These are phyloP conservation scores for Abelmoschus esculentus DNA, from an alignment of 345 rosid genomes.

Conservation along the genomic window DNA sequence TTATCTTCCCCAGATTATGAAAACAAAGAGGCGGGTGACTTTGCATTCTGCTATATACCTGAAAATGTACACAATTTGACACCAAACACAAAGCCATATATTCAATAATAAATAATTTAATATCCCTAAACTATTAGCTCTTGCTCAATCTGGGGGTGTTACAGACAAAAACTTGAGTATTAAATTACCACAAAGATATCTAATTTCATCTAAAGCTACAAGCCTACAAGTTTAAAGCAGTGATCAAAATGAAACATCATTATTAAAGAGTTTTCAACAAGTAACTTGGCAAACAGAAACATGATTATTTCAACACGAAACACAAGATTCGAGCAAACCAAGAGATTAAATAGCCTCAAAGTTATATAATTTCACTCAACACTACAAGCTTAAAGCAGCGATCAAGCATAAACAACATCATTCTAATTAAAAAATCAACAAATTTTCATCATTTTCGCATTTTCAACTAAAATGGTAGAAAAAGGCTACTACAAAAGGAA, in stretches of 20 bases:
- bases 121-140: background rate
- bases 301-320: background rate
- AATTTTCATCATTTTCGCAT: background rate
- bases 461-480: background rate
- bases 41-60: constrained; percentile 2
- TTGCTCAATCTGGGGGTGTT: background rate
- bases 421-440: background rate
- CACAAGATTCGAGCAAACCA: background rate
- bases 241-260: background rate
- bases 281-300: background rate
- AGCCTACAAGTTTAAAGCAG: background rate
- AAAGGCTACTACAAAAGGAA: too few species aligned
- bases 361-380: background rate
- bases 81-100: background rate
- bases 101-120: background rate
- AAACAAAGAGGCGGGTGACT: background rate
- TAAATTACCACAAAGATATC: background rate
- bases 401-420: background rate
- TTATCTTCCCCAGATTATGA: background rate
- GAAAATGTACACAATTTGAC: background rate
- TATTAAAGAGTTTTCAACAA: background rate
- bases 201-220: background rate
- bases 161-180: too few species aligned
- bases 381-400: background rate
- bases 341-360: background rate